phyloP scores from a whole-genome alignment of 2,329 filamentous ascomycete species.

The Metarhizium anisopliae region DNA sequence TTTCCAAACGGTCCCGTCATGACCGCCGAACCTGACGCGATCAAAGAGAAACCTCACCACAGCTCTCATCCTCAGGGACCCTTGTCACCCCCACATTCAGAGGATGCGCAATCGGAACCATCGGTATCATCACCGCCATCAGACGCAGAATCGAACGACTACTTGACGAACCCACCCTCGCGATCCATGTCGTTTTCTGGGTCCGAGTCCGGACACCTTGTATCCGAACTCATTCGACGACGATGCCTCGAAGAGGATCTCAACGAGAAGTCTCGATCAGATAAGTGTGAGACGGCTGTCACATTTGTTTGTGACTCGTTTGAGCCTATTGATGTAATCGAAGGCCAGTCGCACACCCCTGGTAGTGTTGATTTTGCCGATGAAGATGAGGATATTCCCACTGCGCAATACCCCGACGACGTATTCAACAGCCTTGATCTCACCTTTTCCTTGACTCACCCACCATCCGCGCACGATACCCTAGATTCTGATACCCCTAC shows the following conservation, averaged over 20 bases:
- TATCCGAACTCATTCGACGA: conserved; percentile 19
- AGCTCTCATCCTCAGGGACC: conserved; percentile 15
- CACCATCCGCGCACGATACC: conserved; percentile 18
- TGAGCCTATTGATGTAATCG: conserved; percentile 26
- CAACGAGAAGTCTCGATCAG: conserved; percentile 36
- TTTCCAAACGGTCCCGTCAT: conserved; percentile 24
- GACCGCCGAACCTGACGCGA: conserved; percentile 34
- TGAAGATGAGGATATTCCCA: conserved; percentile 27
- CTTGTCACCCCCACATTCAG: conserved; percentile 36
- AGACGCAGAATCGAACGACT: conserved; percentile 23
- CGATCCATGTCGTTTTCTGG: conserved; percentile 45
- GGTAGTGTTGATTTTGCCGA: conserved; percentile 20
- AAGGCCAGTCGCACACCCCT: conserved; percentile 20
- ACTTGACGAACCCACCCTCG: conserved; percentile 30
- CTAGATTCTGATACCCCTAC: conserved; percentile 35
- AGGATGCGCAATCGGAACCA: conserved; percentile 38
- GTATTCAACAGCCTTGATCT: conserved; percentile 20
- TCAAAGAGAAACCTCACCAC: conserved; percentile 15
- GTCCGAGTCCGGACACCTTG: conserved; percentile 34
- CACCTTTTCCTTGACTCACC: conserved; percentile 9
- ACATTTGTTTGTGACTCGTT: conserved; percentile 37
- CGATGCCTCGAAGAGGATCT: conserved; percentile 28
- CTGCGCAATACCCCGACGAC: conserved; percentile 31
- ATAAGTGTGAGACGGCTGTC: conserved; percentile 33
- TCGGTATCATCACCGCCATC: conserved; percentile 26